Base-by-base conservation (phyloP, 2,329 filamentous ascomycete species). In the Cytospora schulzeri region DNA sequence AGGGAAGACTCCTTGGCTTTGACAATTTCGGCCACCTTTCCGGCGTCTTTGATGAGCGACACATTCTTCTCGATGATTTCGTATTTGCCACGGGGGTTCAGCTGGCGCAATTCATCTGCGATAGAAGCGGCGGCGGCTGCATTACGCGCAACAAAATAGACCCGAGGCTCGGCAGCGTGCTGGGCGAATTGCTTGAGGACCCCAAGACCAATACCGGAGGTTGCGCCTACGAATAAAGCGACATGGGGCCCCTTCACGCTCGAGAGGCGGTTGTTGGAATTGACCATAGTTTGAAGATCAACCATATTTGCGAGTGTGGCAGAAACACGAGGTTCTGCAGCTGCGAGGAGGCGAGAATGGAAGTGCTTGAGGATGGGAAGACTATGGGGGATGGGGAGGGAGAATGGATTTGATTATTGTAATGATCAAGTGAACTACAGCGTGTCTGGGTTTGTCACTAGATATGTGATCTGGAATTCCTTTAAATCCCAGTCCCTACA, bases 51-150 rank as follows among this genome's bases (percentile, higher is more conserved):
- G 8, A 80, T 61, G 28, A 78, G 71, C 2, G 75, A 74, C 7
- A 78, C 70, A 58, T 79, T 75, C 1, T 24, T 77, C 2, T 73
- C 71, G 41, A 78, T 75, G 41, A 82, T 75, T 52, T 74, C 72
- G 62, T 79, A 72, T 17, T 67, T 73, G 1, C 74, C 79, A 24
- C 71, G 65, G 5, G 76, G 74, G 66, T 79, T 81, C 14, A 76
- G 65, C 15, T 66, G 57, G 19, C 73, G 69, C 7, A 81, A 69
- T 52, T 78, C 75, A 5, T 73, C 70, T 6, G 79, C 71, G 62
- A 80, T 73, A 15, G 68, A 48, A 38, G 59, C 48, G 14, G 51
- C 59, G 7, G 51, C 17, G 9, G 50, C 51, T 28, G 59, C 35
- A 17, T 51, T 45, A 15, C 59, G 59, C 19, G 59, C 59, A 31